Evolutionary conservation across 75 land plant species (phyloP).

Genomic region (Gnetum montanum): DNA sequence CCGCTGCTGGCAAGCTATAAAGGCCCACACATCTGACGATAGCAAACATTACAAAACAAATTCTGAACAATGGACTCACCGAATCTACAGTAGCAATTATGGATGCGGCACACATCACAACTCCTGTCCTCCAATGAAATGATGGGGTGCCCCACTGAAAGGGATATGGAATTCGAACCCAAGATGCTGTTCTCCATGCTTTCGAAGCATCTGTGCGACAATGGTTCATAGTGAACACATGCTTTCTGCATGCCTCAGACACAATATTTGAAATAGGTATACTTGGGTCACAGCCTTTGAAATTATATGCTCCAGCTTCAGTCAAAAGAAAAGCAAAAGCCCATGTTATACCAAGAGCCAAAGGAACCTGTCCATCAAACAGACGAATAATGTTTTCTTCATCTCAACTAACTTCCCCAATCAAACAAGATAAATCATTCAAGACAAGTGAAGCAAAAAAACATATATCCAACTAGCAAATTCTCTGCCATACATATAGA

Average conservation of each 20-base stretch:
- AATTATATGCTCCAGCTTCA: conserved; percentile 76
- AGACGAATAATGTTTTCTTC: neutral
- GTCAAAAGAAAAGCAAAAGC: conserved; percentile 87
- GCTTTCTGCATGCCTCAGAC: conserved; percentile 57
- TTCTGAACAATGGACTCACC: too few relatives aligned
- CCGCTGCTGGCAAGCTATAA: too few relatives aligned
- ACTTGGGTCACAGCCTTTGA: conserved; percentile 71
- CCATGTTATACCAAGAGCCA: conserved; percentile 83
- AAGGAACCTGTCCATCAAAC: conserved; percentile 66
- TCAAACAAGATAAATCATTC: neutral
- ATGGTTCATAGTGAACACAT: conserved; percentile 62
- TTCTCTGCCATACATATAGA: neutral
- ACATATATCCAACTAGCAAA: neutral
- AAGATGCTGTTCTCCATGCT: conserved; percentile 65
- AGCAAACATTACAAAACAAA: too few relatives aligned
- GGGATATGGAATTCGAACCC: conserved; percentile 96
- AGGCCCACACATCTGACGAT: too few relatives aligned
- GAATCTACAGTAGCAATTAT: conserved; percentile 92
- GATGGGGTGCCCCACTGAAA: conserved; percentile 94
- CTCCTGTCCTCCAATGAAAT: conserved; percentile 69
- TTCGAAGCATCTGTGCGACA: conserved; percentile 85
- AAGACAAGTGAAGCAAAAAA: neutral
- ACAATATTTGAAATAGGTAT: conserved; percentile 52
- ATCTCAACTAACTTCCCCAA: too few relatives aligned
- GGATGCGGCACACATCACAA: conserved; percentile 79